Evolutionary conservation across 805 yeast genomes (phyloP).

Genomic region (Barnettozyma californica): DNA sequence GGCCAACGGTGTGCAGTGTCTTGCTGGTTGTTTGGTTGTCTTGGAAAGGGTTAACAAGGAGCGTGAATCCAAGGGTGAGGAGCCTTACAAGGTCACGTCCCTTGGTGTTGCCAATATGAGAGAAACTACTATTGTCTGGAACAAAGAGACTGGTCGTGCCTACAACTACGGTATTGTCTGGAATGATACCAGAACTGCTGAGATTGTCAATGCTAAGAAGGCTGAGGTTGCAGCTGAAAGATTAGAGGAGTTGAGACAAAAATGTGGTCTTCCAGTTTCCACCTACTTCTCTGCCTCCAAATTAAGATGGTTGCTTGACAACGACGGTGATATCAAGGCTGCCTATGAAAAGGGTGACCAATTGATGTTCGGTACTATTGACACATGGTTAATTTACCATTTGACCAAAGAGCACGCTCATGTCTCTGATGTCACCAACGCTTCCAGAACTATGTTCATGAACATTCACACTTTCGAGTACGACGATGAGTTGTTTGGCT

Average conservation of each 20-base stretch:
- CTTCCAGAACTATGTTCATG: slow-evolving; percentile 88
- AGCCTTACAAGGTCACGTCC: slow-evolving; percentile 59
- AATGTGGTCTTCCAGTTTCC: slow-evolving; percentile 82
- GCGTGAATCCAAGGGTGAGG: slow-evolving; percentile 33
- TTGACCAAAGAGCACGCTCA: slow-evolving; percentile 64
- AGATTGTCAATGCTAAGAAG: slow-evolving; percentile 59
- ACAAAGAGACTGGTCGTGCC: slow-evolving; percentile 78
- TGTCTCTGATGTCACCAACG: slow-evolving; percentile 86
- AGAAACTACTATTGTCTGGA: slow-evolving; percentile 90
- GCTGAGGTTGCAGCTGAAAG: slow-evolving; percentile 47
- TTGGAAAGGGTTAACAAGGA: slow-evolving; percentile 54
- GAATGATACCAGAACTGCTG: slow-evolving; percentile 88
- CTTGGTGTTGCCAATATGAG: slow-evolving; percentile 95
- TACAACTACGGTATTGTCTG: slow-evolving; percentile 85
- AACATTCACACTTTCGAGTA: slow-evolving; percentile 69
- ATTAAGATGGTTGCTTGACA: slow-evolving; percentile 83
- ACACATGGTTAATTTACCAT: slow-evolving; percentile 88
- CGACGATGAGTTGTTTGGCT: slow-evolving; percentile 67
- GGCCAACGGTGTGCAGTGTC: slow-evolving; percentile 75
- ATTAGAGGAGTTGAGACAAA: slow-evolving; percentile 52
- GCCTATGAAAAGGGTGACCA: slow-evolving; percentile 72
- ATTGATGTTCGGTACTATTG: slow-evolving; percentile 90
- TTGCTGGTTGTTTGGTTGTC: slow-evolving; percentile 57
- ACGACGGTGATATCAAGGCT: slow-evolving; percentile 57
- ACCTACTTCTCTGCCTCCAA: slow-evolving; percentile 91